phyloP scores from a whole-genome alignment of 345 rosid species.

The Trapa bicornis region DNA sequence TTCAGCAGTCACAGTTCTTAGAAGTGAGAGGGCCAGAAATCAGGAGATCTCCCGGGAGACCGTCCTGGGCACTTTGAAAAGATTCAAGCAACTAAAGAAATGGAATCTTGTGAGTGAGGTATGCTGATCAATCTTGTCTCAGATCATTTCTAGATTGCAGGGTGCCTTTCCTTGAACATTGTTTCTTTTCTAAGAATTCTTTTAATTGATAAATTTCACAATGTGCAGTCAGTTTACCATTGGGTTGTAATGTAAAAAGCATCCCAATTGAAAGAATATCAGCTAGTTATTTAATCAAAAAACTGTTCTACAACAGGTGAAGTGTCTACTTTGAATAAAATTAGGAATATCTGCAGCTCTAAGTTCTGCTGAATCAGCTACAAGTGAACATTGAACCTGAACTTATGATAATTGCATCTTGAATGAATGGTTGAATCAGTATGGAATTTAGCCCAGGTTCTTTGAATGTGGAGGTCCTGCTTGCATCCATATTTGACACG shows the following conservation, averaged over 20 bases:
- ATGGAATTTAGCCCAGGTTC: not conserved
- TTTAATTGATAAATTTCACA: not conserved
- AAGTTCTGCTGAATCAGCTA: not conserved
- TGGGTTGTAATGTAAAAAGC: not conserved
- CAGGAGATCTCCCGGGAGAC: conserved; percentile 54
- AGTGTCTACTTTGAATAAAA: not conserved
- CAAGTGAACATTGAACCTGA: not conserved
- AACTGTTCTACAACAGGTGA: not conserved
- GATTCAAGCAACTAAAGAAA: conserved; percentile 85
- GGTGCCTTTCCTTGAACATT: not conserved
- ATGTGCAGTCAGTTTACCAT: not conserved
- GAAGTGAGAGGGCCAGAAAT: conserved; percentile 26
- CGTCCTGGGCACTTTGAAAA: conserved; percentile 75
- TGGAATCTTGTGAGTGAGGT: conserved; percentile 89
- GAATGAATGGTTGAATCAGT: not conserved
- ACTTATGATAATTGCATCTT: not conserved
- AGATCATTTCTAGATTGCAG: not conserved
- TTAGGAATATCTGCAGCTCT: not conserved
- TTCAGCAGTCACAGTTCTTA: conserved; percentile 55
- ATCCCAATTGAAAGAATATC: no score
- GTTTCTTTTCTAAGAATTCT: not conserved
- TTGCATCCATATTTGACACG: not conserved
- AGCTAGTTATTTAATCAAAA: not conserved
- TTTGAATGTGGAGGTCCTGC: not conserved
- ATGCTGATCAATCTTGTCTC: conserved; percentile 7